Conservation (phyloP, 352 stramenopile species). For the Phytophthora syringae region DNA sequence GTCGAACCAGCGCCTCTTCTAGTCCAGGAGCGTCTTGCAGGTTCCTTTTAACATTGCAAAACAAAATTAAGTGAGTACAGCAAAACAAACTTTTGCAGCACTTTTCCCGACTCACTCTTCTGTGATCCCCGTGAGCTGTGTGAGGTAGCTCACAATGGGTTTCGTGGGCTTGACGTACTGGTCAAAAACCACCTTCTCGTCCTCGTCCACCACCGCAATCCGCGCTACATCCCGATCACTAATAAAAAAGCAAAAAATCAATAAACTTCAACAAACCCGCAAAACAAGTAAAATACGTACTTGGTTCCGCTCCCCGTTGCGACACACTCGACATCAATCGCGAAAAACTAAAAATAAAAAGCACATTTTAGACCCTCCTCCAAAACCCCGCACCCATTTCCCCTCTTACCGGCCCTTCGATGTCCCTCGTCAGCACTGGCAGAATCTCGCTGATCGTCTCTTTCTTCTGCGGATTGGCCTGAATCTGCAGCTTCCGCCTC, state of each 20-base stretch:
- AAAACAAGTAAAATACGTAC: conserved; percentile 38
- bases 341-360: conserved; percentile 73
- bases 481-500: conserved; percentile 62
- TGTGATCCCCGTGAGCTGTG: conserved; percentile 89
- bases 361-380: not conserved
- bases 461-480: conserved; percentile 70
- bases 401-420: conserved; percentile 68
- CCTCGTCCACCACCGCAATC: conserved; percentile 90
- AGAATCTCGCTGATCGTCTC: conserved; percentile 82
- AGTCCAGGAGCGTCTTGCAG: conserved; percentile 72
- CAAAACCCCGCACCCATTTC: not conserved
- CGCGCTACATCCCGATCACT: conserved; percentile 91
- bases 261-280: not conserved
- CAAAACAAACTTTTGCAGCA: too few relatives aligned
- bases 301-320: conserved; percentile 82
- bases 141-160: conserved; percentile 91
- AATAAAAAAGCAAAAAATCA: not conserved
- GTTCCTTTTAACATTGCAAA: conserved; percentile 48
- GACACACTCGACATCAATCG: conserved; percentile 94
- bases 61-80: not conserved
- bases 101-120: conserved; percentile 56
- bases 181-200: conserved; percentile 88
- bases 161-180: conserved; percentile 89
- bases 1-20: conserved; percentile 70
- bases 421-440: conserved; percentile 76